These are phyloP conservation scores for Hyaloperonospora brassicae DNA, from an alignment of 352 stramenopile species.

Conservation along the genomic window DNA sequence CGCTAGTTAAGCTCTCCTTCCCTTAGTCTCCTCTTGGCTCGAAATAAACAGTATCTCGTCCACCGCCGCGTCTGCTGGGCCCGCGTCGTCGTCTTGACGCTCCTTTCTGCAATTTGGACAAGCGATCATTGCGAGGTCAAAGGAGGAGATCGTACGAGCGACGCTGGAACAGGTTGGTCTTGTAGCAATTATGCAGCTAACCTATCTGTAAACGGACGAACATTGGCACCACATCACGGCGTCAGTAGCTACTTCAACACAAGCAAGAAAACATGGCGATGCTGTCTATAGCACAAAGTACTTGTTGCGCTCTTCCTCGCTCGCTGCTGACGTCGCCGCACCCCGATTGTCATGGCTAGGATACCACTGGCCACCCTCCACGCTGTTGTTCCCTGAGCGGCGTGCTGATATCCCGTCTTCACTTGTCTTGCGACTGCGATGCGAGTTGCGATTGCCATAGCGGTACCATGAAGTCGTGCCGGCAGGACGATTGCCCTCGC, in stretches of 20 bases:
- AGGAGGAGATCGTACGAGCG: slow-evolving; percentile 13
- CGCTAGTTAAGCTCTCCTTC: neutral
- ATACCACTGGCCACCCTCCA: slow-evolving; percentile 41
- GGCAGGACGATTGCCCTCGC: slow-evolving; percentile 31
- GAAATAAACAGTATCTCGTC: slow-evolving; percentile 20
- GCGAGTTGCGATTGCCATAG: slow-evolving; percentile 65
- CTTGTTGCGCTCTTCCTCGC: slow-evolving; percentile 70
- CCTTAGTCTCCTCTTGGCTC: neutral
- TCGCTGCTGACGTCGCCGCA: slow-evolving; percentile 34
- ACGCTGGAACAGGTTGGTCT: slow-evolving; percentile 11
- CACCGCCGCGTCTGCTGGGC: neutral
- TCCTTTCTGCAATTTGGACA: slow-evolving; percentile 4
- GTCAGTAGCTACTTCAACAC: slow-evolving; percentile 17
- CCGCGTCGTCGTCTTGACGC: slow-evolving; percentile 8
- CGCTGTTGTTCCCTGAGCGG: slow-evolving; percentile 62
- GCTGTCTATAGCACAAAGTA: slow-evolving; percentile 74
- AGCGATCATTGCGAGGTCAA: slow-evolving; percentile 8
- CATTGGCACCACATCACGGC: slow-evolving; percentile 8
- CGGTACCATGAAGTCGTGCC: slow-evolving; percentile 62
- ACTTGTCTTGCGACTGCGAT: slow-evolving; percentile 55
- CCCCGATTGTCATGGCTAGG: slow-evolving; percentile 29
- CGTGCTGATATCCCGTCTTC: slow-evolving; percentile 40
- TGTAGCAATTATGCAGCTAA: slow-evolving; percentile 18
- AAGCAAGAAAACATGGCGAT: slow-evolving; percentile 16
- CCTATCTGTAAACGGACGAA: slow-evolving; percentile 18